phyloP scores from a whole-genome alignment of 2,329 filamentous ascomycete genomes.

The Cercospora zeina region DNA sequence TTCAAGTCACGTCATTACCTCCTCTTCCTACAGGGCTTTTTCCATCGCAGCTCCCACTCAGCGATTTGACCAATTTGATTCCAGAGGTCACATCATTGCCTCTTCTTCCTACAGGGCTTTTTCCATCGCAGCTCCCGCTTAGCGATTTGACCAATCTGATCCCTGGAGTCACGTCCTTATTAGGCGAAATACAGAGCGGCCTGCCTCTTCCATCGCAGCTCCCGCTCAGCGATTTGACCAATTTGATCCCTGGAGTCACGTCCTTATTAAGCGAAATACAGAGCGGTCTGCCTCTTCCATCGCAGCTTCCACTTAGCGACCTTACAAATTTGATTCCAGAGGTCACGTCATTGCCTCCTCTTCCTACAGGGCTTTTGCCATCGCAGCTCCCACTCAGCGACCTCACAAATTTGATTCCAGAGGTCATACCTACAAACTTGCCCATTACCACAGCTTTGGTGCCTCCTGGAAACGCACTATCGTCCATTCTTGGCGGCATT shows the following conservation, averaged over 20 bases:
- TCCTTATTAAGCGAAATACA: not conserved
- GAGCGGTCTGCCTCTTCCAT: not conserved
- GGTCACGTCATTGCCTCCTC: not conserved
- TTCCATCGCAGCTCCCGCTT: not conserved
- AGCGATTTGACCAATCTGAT: not conserved
- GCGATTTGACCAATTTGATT: not conserved
- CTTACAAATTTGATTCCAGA: not conserved
- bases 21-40: not conserved
- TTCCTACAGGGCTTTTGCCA: not conserved
- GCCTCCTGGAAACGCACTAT: no score
- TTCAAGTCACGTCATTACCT: constrained; percentile 2
- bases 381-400: not conserved
- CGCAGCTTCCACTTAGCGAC: not conserved
- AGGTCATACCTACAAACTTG: not conserved
- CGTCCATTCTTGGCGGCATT: no score
- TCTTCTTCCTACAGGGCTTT: not conserved
- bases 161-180: not conserved
- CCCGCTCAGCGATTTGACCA: not conserved
- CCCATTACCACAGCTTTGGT: not conserved
- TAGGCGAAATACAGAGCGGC: not conserved
- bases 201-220: not conserved
- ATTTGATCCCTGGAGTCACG: not conserved
- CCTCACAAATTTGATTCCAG: constrained; percentile 11
- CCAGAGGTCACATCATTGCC: not conserved
- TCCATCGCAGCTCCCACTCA: not conserved